Evolutionary conservation across 305 asterid species (phyloP), one percentile per base, ranked within the genome.

Genomic region (Solanum hybrid): DNA sequence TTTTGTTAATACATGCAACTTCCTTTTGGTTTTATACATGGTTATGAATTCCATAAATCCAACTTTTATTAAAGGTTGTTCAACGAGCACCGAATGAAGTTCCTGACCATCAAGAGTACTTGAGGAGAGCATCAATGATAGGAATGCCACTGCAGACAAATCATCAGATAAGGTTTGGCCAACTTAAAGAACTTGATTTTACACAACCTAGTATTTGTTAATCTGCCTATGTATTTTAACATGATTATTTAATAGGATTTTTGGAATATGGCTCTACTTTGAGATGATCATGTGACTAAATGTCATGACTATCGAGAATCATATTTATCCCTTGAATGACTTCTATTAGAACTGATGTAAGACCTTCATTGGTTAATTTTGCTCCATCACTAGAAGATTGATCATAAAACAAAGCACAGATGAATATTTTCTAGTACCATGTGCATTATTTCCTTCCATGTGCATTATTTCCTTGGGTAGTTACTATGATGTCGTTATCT

Each of bases 121-220:
- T 68, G 92, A 92, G 90, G 93, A 93, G 92, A 90, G 86, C 94
- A 82, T 90, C 94, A 38, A 79, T 37, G 37, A 88, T 37, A 65
- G 94, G 92, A 91, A 92, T 91, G 90, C 92, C 90, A 89, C 90
- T 92, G 73, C 92, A 91, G 90, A 76, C 90, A 89, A 92, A 91
- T 93, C 95, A 87, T 88, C 89, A 72, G 57, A 87, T 90, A 89
- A 94, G 99, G 99, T 95, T 91, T 86, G 94, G 89, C 85, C 84
- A 41, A 65, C 88, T 86, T 32, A 84, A 70, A 89, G 91, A 90
- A 33, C 88, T 90, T 87, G 72, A 90, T 34, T 61, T 81, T 2
- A 39, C 79, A 61, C 81, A 87, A 72, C 75, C 51, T 39, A 39
- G 6, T 45, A 34, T 77, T 29, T 38, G 61, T 88, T 36, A 88